phyloP scores from a whole-genome alignment of 129 eudicot species.

The Cynara cardunculus region DNA sequence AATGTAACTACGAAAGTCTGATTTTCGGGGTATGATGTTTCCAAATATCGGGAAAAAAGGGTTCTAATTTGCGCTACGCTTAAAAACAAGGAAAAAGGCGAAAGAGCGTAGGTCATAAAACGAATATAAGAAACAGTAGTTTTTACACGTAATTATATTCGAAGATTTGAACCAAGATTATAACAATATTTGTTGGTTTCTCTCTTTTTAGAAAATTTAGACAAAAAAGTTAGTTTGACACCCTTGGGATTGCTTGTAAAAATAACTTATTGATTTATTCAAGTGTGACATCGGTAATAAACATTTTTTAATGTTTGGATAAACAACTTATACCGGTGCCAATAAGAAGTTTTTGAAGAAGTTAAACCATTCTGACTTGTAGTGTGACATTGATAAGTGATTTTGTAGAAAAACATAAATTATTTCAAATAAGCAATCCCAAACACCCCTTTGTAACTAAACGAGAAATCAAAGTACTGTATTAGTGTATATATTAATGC shows the following conservation, averaged over 20 bases:
- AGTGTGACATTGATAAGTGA: too few relatives aligned
- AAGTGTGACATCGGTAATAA: too few relatives aligned
- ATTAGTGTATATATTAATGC: not conserved
- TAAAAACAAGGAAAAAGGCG: not conserved
- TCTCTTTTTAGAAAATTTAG: not conserved
- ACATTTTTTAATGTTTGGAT: too few relatives aligned
- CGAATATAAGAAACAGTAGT: not conserved
- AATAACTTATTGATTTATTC: too few relatives aligned
- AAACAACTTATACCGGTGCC: too few relatives aligned
- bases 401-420: too few relatives aligned
- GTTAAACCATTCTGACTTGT: too few relatives aligned
- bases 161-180: not conserved
- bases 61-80: not conserved
- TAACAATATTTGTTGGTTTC: not conserved
- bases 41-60: not conserved
- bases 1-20: not conserved
- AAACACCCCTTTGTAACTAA: too few relatives aligned
- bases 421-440: too few relatives aligned
- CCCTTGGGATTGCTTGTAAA: too few relatives aligned
- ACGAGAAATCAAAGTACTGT: not conserved
- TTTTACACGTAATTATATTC: not conserved
- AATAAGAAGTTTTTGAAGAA: too few relatives aligned
- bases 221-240: not conserved
- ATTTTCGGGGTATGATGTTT: not conserved
- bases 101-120: not conserved